Evolutionary conservation across 1,139 yeast genomes (phyloP), one percentile per base, ranked within the genome.

Genomic region (Komagataea norvegica): DNA sequence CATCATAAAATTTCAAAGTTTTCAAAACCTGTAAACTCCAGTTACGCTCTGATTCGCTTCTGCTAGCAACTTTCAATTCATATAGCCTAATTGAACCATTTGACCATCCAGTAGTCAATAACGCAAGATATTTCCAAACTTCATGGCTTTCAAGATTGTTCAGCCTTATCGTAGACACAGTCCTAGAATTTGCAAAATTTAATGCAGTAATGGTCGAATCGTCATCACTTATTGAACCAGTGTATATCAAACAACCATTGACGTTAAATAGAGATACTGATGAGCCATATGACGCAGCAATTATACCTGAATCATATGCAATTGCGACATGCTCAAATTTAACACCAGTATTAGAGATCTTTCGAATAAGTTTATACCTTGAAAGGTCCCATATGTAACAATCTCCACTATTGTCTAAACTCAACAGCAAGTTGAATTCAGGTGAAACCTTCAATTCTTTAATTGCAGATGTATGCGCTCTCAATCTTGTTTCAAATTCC

Each of bases 341-440:
- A 5, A 3, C 31, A 14, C 15, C 34, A 7, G 46, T 46, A 3
- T 42, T 41, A 2, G 51, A 48, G 2, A 81, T 51, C 34, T 61
- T 60, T 38, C 82, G 57, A 9, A 82, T 69, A 35, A 68, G 65
- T 36, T 66, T 68, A 39, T 64, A 67, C 23, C 79, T 57, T 0
- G 75, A 66, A 30, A 74, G 50, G 48, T 82, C 84, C 89, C 89
- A 80, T 6, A 74, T 44, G 19, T 67, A 69, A 4, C 72, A 72
- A 2, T 56, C 53, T 0, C 88, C 85, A 4, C 53, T 56, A 0
- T 34, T 42, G 52, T 80, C 87, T 15, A 73, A 54, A 40, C 79
- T 71, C 9, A 79, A 43, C 3, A 79, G 64, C 3, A 72, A 56
- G 36, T 77, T 74, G 53, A 65, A 78, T 34, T 73, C 70, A n/a